Evolutionary conservation across 768 basidiomycete genomes (phyloP), one percentile per base, ranked within the genome.

Genomic region (Leccinum subgranulosum): DNA sequence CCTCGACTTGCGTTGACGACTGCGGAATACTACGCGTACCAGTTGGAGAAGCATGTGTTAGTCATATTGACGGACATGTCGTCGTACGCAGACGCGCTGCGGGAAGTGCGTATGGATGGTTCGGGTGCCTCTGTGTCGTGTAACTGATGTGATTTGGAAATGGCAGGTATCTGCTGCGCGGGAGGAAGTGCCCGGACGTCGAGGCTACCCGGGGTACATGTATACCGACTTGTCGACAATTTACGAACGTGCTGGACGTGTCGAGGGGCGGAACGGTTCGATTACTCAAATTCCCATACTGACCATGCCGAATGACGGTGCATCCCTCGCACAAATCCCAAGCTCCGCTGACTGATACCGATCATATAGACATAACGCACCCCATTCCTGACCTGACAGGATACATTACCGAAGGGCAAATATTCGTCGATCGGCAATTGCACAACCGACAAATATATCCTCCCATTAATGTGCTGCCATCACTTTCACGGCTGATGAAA

Each of bases 1-100:
- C 97, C 97, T 29, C 95, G 97, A 71, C 82, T 99, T 59, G 97
- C 97, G 33, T 80, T 99, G 66, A 98, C 97, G 25, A 98, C 97
- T 8, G 97, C 97, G 55, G 97, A 99, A 68, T 99, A 98, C 79
- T 98, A 97, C 71, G 97, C 97, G 29, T 99, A 99, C 79, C 96
- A 98, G 73, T 81, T 99, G 57, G 97, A 98, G 81, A 99, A 98
- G 79, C 97, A 99, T 77, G 97, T 99, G 49, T 81, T 99, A 72
- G 97, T 99, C 60, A 98, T 99, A 74, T 79, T 98, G 72, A 99
- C 97, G 47, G 97, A 99, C 73, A 99, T 99, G 97, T 94, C 91
- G 33, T 96, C 94, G 47, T 97, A 98, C 73, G 94, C 94, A 45
- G 94, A 98, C 75, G 94, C 94, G 6, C 77, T 98, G 73, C 93